Conservation (phyloP, 108 stramenopile genomes). For the Cylindrotheca fusiformis region DNA sequence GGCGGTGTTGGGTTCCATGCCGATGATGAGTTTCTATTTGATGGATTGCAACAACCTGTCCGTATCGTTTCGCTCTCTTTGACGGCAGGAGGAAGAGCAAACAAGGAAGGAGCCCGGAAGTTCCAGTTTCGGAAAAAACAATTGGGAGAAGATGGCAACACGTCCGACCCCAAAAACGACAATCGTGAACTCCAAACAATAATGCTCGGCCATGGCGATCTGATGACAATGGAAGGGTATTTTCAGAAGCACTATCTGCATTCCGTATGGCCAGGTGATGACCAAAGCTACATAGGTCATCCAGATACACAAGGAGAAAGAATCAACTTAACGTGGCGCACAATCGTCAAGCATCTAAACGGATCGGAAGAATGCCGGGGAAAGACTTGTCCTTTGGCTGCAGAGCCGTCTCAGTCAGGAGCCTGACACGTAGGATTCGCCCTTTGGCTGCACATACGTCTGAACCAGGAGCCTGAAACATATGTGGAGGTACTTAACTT, state of each 20-base stretch:
- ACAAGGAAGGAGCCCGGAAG: slow-evolving; percentile 16
- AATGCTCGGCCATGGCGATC: slow-evolving; percentile 30
- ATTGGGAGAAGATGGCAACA: slow-evolving; percentile 3
- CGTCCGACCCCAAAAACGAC: neutral
- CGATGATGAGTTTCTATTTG: slow-evolving; percentile 45
- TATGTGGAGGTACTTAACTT: no score
- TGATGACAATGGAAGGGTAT: slow-evolving; percentile 43
- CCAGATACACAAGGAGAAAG: slow-evolving; percentile 29
- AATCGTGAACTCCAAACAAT: neutral
- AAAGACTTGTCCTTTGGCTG: slow-evolving; percentile 19
- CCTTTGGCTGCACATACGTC: no score
- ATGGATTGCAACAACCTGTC: slow-evolving; percentile 22
- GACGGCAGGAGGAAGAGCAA: neutral
- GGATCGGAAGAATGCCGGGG: slow-evolving; percentile 38
- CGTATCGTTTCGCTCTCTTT: slow-evolving; percentile 35
- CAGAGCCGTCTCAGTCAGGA: no score
- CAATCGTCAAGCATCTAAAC: slow-evolving; percentile 36
- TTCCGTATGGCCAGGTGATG: slow-evolving; percentile 42
- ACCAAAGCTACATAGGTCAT: slow-evolving; percentile 12
- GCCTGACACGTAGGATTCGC: no score
- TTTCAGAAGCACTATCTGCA: slow-evolving; percentile 38
- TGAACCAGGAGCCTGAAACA: no score
- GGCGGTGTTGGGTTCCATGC: slow-evolving; percentile 40
- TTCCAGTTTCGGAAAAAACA: slow-evolving; percentile 29
- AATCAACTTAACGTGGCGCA: slow-evolving; percentile 44